Evolutionary conservation across 306 rosid genomes (phyloP).

Genomic region (Castanea mollissima): DNA sequence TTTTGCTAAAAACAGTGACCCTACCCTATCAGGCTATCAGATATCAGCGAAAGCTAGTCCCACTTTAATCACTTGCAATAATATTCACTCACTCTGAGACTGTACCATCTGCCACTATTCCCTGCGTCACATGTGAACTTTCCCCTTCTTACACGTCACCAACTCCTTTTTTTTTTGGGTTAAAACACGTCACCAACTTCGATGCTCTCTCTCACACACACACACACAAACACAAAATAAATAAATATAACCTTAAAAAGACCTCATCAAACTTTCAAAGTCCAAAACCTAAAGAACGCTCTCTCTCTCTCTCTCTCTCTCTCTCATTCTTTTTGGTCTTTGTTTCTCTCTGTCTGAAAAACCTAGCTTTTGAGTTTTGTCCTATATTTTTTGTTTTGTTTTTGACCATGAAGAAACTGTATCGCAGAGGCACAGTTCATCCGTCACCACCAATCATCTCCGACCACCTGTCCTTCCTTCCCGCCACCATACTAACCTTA

Average conservation of each 20-base stretch:
- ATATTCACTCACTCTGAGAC: slow-evolving; percentile 10
- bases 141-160: slow-evolving; percentile 44
- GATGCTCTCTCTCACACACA: not conserved
- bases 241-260: slow-evolving; percentile 23
- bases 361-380: not conserved
- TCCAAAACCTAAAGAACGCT: not conserved
- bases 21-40: not conserved
- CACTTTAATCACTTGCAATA: not conserved
- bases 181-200: slow-evolving; percentile 51
- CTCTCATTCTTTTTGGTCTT: slow-evolving; percentile 11
- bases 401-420: slow-evolving; percentile 80
- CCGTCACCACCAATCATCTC: slow-evolving; percentile 83
- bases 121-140: slow-evolving; percentile 46
- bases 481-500: slow-evolving; percentile 73
- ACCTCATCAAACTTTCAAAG: slow-evolving; percentile 42
- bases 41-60: slow-evolving; percentile 24
- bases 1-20: too few species aligned
- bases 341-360: not conserved
- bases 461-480: slow-evolving; percentile 82
- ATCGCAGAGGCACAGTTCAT: slow-evolving; percentile 73
- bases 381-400: slow-evolving; percentile 2
- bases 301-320: not conserved
- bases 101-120: not conserved
- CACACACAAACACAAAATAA: too few species aligned
- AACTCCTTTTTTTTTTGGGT: slow-evolving; percentile 18